phyloP scores from a whole-genome alignment of 177 flowering plant species.

The Telopea speciosissima region DNA sequence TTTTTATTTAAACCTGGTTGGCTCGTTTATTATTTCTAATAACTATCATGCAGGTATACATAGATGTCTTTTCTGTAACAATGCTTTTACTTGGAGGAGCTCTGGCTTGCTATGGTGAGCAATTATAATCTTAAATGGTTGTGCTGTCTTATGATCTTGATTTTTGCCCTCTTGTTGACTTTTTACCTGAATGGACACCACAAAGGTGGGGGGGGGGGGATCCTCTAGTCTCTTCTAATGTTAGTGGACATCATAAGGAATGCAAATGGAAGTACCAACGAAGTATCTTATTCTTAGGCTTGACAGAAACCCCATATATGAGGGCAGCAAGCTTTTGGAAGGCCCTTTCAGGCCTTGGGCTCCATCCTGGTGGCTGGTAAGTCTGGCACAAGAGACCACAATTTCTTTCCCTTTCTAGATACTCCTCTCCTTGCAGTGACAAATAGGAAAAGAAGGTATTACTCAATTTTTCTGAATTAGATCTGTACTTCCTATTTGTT shows the following conservation, averaged over 20 bases:
- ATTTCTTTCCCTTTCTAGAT: too few species aligned
- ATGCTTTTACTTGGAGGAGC: constrained; percentile 64
- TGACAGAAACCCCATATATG: not conserved
- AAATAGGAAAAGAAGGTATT: too few species aligned
- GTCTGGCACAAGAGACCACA: too few species aligned
- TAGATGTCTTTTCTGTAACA: constrained; percentile 47
- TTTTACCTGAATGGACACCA: not conserved
- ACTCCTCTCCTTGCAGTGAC: too few species aligned
- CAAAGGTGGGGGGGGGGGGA: too few species aligned
- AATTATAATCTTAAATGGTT: constrained; percentile 4
- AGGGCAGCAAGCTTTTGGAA: not conserved
- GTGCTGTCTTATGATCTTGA: not conserved
- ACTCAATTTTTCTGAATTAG: too few species aligned
- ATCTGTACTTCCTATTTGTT: too few species aligned
- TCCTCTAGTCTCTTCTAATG: too few species aligned
- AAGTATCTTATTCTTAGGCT: not conserved
- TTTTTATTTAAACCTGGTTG: not conserved
- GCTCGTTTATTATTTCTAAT: not conserved
- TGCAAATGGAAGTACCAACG: too few species aligned
- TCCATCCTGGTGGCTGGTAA: too few species aligned
- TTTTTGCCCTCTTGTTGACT: not conserved
- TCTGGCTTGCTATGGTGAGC: constrained; percentile 76
- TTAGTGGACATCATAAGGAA: too few species aligned
- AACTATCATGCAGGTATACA: constrained; percentile 62
- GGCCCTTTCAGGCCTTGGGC: too few species aligned